Evolutionary conservation across 345 rosid species (phyloP).

Genomic region (Lepidium aucheri): DNA sequence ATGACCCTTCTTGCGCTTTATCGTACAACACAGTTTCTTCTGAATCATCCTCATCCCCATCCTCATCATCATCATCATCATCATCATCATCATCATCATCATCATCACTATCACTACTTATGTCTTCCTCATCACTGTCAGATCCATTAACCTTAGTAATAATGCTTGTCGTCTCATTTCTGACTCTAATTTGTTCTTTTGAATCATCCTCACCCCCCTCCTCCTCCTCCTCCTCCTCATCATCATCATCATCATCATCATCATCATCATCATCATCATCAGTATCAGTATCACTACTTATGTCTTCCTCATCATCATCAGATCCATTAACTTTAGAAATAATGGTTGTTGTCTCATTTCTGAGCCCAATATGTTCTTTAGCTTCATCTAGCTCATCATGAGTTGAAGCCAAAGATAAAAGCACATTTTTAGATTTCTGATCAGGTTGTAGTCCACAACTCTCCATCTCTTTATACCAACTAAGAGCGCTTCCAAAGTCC

Average conservation of each 20-base stretch:
- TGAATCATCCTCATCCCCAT: conserved; percentile 14
- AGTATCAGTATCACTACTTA: too few species aligned
- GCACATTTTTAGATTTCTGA: conserved; percentile 83
- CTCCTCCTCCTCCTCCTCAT: too few species aligned
- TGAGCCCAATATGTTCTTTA: conserved; percentile 40
- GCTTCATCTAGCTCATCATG: conserved; percentile 64
- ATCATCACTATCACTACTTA: too few species aligned
- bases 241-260: too few species aligned
- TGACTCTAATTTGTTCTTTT: background rate
- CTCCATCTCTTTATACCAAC: conserved; percentile 89
- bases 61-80: conserved; percentile 1
- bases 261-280: background rate
- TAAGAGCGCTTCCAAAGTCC: conserved; percentile 74
- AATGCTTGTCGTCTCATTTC: conserved; percentile 4
- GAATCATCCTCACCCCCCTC: too few species aligned
- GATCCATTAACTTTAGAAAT: conserved; percentile 19
- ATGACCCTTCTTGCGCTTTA: conserved; percentile 18
- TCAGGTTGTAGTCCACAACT: conserved; percentile 56
- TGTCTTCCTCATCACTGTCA: conserved; percentile 19
- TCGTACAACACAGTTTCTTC: conserved; percentile 13
- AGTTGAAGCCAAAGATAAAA: conserved; percentile 67
- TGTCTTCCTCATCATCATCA: conserved; percentile 24
- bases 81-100: conserved; percentile 41
- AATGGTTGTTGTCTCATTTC: conserved; percentile 4
- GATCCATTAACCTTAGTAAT: conserved; percentile 19